Evolutionary conservation across 2,329 filamentous ascomycete genomes (phyloP).

Genomic region (Colletotrichum camelliae): DNA sequence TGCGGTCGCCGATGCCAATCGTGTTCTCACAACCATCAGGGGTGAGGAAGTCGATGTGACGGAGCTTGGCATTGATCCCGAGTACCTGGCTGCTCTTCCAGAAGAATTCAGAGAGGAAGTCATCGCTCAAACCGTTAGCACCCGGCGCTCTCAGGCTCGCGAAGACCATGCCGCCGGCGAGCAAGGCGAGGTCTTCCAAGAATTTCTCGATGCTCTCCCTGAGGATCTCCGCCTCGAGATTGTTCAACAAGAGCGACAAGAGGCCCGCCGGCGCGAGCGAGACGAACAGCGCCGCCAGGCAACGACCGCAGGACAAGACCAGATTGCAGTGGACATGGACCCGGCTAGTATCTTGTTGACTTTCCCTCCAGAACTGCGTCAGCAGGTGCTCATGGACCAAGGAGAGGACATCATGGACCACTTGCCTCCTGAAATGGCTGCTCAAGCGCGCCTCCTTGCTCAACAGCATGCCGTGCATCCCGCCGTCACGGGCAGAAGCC

Average conservation of each 20-base stretch:
- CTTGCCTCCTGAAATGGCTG: slow-evolving; percentile 83
- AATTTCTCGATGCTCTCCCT: slow-evolving; percentile 92
- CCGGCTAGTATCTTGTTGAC: slow-evolving; percentile 91
- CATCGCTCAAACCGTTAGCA: slow-evolving; percentile 86
- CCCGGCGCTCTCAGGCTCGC: slow-evolving; percentile 79
- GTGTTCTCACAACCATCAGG: slow-evolving; percentile 82
- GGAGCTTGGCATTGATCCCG: slow-evolving; percentile 89
- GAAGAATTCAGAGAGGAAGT: slow-evolving; percentile 97
- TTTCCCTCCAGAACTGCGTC: slow-evolving; percentile 81
- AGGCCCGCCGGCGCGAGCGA: slow-evolving; percentile 86
- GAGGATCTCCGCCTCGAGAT: slow-evolving; percentile 90
- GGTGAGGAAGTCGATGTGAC: slow-evolving; percentile 93
- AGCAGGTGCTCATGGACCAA: slow-evolving; percentile 89
- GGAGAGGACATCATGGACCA: slow-evolving; percentile 86
- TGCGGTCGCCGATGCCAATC: slow-evolving; percentile 41
- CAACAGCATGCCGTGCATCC: slow-evolving; percentile 35
- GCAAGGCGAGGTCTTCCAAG: slow-evolving; percentile 84
- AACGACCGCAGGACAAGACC: slow-evolving; percentile 57
- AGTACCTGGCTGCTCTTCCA: slow-evolving; percentile 95
- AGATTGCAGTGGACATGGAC: slow-evolving; percentile 77
- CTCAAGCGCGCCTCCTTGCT: slow-evolving; percentile 70
- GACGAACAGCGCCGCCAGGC: slow-evolving; percentile 78
- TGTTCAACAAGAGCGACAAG: slow-evolving; percentile 86
- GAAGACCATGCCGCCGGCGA: slow-evolving; percentile 73
- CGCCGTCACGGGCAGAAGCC: slow-evolving; percentile 34